These are phyloP conservation scores for Actinomortierella wolfii DNA, from an alignment of 371 early-diverging fungal genomes.

Conservation along the genomic window DNA sequence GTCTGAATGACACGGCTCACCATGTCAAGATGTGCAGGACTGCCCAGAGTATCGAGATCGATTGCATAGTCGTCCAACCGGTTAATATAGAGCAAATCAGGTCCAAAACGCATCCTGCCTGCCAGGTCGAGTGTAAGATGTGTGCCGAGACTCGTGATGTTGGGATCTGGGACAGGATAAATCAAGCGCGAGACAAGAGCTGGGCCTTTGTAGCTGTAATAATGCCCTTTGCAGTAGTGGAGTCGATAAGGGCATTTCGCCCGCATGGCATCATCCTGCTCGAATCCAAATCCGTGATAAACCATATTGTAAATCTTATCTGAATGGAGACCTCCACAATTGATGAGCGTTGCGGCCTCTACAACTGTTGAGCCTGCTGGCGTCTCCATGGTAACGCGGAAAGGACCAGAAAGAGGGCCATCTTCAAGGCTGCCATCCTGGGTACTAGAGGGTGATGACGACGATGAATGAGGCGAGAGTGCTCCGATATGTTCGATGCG, in stretches of 20 bases:
- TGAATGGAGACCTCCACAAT: conserved; percentile 79
- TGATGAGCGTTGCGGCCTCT: conserved; percentile 68
- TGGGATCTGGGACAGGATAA: conserved; percentile 83
- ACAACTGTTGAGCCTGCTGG: conserved; percentile 52
- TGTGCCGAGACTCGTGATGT: conserved; percentile 76
- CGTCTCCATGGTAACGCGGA: conserved; percentile 50
- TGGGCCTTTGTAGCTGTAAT: conserved; percentile 63
- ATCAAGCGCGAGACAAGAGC: conserved; percentile 66
- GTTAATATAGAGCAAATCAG: conserved; percentile 72
- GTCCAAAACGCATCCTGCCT: conserved; percentile 82
- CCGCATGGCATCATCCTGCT: background rate
- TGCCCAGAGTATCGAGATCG: conserved; percentile 48
- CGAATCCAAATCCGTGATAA: conserved; percentile 1
- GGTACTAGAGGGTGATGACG: too few species aligned
- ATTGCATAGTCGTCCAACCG: conserved; percentile 64
- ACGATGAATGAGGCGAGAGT: background rate
- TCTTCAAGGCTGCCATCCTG: too few species aligned
- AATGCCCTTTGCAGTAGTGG: conserved; percentile 80
- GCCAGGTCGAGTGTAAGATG: conserved; percentile 86
- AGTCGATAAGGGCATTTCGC: conserved; percentile 43
- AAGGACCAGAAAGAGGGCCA: conserved; percentile 3
- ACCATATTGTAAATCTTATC: conserved; percentile 68
- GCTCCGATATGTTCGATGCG: conserved; percentile 40
- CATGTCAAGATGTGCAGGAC: conserved; percentile 49
- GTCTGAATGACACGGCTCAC: conserved; percentile 54